Evolutionary conservation across 495 filamentous ascomycete genomes (phyloP), one percentile per base, ranked within the genome.

Genomic region (Trichocladium antarcticum): DNA sequence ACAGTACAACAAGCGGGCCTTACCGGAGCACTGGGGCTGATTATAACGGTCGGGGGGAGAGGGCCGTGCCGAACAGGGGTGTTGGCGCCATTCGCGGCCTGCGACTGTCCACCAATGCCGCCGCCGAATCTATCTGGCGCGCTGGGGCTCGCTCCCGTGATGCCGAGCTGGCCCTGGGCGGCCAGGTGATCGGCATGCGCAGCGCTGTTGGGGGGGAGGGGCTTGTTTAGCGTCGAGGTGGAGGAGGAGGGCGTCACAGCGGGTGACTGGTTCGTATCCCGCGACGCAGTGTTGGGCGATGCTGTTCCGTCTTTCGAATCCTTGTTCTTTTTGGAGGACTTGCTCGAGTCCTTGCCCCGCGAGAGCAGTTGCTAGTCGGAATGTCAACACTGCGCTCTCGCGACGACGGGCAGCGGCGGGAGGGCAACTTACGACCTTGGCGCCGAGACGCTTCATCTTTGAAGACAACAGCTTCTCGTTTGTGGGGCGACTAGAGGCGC

Each of bases 391-490:
- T 6, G 17, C 3, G 14, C 10, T 4, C 3, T 4, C 24, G 8
- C 3, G 4, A 27, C 3, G 24, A 27, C 24, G 24, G 8, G 4
- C 24, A 27, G 24, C 3, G 4, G 24, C 3, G 24, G n/a, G 12
- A 10, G 14, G 38, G 54, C 52, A 59, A 84, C 90, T 76, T 76
- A 95, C 90, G 74, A 97, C 93, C 84, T 85, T 84, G 74, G 94
- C 87, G 73, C 92, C 84, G 70, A 98, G 95, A 63, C 87, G 82
- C 74, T 95, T 96, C 92, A 98, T 97, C 72, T 78, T 88, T 54
- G 65, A 60, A 61, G 67, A 64, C 66, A 66, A 59, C 62, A 64
- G 60, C 59, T 66, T 66, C 62, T 59, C 49, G 57, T 52, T 48
- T 56, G 55, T 52, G 60, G 62, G 61, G 60, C 60, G 58, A 42